phyloP scores from a whole-genome alignment of 2,329 filamentous ascomycete genomes.

The Penicillium oxalicum region DNA sequence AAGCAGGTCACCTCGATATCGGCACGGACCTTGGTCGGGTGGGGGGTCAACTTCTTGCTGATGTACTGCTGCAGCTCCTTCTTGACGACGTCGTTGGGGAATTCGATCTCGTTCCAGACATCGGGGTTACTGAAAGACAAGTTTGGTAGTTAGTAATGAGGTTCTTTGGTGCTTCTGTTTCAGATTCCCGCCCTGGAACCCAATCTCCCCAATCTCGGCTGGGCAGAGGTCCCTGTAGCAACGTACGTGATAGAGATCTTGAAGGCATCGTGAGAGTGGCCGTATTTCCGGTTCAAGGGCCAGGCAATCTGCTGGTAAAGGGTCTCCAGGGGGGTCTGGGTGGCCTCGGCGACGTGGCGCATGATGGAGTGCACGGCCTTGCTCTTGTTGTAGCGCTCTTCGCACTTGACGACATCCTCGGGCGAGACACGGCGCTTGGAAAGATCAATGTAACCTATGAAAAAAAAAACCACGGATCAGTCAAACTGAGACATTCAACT shows the following conservation, averaged over 20 bases:
- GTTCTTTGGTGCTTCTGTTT: too few relatives aligned
- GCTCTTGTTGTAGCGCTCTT: constrained; percentile 99
- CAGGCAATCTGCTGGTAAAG: constrained; percentile 93
- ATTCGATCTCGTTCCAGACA: constrained; percentile 88
- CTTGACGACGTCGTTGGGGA: constrained; percentile 76
- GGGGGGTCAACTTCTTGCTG: constrained; percentile 90
- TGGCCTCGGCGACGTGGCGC: constrained; percentile 98
- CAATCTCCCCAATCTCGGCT: too few relatives aligned
- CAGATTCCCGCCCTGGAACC: too few relatives aligned
- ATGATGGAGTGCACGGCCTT: constrained; percentile 99
- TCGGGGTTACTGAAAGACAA: constrained; percentile 66
- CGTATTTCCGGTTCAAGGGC: constrained; percentile 97
- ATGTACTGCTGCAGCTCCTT: constrained; percentile 94
- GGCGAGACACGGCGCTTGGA: constrained; percentile 96
- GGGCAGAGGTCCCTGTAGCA: too few relatives aligned
- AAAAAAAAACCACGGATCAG: constrained; percentile 16
- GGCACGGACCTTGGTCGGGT: constrained; percentile 97
- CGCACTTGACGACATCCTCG: constrained; percentile 96
- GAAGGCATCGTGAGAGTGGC: constrained; percentile 94
- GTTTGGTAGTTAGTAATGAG: constrained; percentile 6
- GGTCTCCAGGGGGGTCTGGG: constrained; percentile 83
- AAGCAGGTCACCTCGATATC: constrained; percentile 96
- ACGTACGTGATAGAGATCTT: constrained; percentile 94
- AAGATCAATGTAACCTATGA: constrained; percentile 84
- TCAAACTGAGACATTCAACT: background rate